Conservation (phyloP, 306 rosid species). For the Oemleria cerasiformis region DNA sequence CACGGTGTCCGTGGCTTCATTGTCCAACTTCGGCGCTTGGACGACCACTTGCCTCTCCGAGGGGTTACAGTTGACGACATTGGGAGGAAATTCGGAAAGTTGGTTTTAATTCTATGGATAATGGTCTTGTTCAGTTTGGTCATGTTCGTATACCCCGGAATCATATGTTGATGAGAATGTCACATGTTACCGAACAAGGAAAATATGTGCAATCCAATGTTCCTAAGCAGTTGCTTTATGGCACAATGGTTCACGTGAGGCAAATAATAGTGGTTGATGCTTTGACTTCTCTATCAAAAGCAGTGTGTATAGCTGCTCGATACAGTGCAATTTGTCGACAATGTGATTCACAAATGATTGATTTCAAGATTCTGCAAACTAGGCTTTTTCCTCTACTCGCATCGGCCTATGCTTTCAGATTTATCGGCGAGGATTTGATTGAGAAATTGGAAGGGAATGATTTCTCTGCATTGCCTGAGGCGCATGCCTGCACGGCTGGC, state of each 20-base stretch:
- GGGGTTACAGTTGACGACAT: constrained; percentile 85
- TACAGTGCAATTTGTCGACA: constrained; percentile 93
- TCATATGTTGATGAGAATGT: constrained; percentile 94
- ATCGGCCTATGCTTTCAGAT: constrained; percentile 92
- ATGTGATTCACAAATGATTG: constrained; percentile 64
- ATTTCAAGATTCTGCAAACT: constrained; percentile 88
- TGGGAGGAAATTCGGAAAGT: constrained; percentile 86
- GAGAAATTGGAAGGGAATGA: constrained; percentile 67
- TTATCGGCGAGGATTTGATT: constrained; percentile 82
- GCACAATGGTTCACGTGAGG: constrained; percentile 84
- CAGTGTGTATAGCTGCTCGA: constrained; percentile 91
- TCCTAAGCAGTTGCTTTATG: constrained; percentile 82
- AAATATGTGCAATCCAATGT: constrained; percentile 68
- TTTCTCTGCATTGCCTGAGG: constrained; percentile 81
- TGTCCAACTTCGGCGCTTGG: constrained; percentile 87
- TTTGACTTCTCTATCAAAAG: constrained; percentile 78
- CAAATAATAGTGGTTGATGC: constrained; percentile 88
- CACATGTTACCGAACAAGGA: constrained; percentile 86
- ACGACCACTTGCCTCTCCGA: constrained; percentile 77
- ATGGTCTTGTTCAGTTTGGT: constrained; percentile 70
- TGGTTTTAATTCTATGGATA: too few relatives aligned
- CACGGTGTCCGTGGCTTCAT: constrained; percentile 82
- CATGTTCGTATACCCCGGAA: constrained; percentile 74
- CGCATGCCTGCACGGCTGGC: constrained; percentile 96
- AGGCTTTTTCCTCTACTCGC: constrained; percentile 95